Base-by-base conservation (phyloP, 164 flowering plant genomes). In the Sextonia rubra region DNA sequence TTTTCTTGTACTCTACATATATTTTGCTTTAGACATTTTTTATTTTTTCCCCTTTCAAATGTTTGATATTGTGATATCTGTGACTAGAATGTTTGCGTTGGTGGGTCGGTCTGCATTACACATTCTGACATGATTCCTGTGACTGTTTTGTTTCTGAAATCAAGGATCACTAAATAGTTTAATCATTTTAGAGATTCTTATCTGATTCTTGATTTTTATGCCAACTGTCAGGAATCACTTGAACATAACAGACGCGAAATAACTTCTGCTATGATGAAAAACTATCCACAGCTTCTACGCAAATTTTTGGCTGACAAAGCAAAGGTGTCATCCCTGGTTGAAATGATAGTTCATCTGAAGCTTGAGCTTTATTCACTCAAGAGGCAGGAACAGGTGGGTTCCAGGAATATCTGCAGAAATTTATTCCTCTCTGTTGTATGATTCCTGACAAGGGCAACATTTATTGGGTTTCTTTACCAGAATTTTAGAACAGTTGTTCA, bases 301-400 rank as follows among this genome's bases (percentile, higher is more conserved):
- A 93, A 96, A 75, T 96, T 83, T 77, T 80, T 93, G 86, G 86
- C 92, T 78, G 98, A 96, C 79, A 90, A 92, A 78, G 86, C 86
- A 58, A 93, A 96, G 83, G 82, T 90, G 20, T 79, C 97, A 30
- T 77, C 88, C 44, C 74, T 96, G 63, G 81, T 89, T 73, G 97
- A 93, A 60, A 85, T 92, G 58, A 80, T 90, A 56, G 47, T 85
- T 74, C 80, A 88, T 77, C 82, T 91, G 86, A 88, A 93, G 69
- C 98, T 93, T 75, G 98, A 91, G 82, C 85, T 93, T 70, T 96
- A 90, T 82, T 93, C 97, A 37, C 72, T 92, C 71, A 96, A 93
- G 89, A 86, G 97, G 73, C 97, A 96, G 70, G 99, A 93, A 71
- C 92, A 92, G 92, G 99, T 93, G 49, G 47, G 79, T 73, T n/a